Percentiles rank a stretch among this genome's conserved stretches.
phyloP scores from a whole-genome alignment of 2,329 filamentous ascomycete species.

The Monosporascus cannonballus region DNA sequence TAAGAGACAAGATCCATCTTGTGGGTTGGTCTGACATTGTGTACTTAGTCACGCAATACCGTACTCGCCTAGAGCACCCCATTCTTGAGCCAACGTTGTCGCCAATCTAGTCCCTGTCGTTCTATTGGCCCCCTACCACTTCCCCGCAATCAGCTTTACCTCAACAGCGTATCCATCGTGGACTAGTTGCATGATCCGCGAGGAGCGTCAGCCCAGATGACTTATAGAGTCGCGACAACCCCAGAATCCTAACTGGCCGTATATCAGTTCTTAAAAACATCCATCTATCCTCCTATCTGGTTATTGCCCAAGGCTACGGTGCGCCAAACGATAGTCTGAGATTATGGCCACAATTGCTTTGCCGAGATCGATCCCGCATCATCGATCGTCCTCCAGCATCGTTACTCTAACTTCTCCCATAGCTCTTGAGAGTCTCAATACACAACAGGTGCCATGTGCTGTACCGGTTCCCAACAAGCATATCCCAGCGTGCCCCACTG shows the following conservation, averaged over 20 bases:
- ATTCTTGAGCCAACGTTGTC: neutral
- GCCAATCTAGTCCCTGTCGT: neutral
- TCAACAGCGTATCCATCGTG: neutral
- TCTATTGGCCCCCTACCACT: neutral
- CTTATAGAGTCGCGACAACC: neutral
- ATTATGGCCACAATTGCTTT: constrained; percentile 51
- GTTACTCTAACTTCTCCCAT: constrained; percentile 34
- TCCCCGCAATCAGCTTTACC: neutral
- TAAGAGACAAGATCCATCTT: no score
- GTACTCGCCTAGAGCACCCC: no score
- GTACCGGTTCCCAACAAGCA: constrained; percentile 76
- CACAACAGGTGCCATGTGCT: constrained; percentile 25
- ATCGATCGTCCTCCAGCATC: constrained; percentile 37
- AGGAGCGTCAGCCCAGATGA: neutral
- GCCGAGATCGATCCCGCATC: constrained; percentile 39
- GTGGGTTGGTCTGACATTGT: no score
- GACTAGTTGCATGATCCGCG: neutral
- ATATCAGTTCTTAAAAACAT: no score
- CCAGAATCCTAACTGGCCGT: neutral
- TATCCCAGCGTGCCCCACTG: constrained; percentile 81
- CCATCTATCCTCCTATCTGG: neutral
- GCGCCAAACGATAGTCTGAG: neutral
- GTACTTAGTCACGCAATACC: no score
- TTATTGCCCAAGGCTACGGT: neutral
- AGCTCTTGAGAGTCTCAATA: constrained; percentile 33